A percentile compares a stretch with the other conserved stretches of the same genome.
Conservation (phyloP, 2,329 filamentous ascomycete species). For the Nannizziopsis barbatae region DNA sequence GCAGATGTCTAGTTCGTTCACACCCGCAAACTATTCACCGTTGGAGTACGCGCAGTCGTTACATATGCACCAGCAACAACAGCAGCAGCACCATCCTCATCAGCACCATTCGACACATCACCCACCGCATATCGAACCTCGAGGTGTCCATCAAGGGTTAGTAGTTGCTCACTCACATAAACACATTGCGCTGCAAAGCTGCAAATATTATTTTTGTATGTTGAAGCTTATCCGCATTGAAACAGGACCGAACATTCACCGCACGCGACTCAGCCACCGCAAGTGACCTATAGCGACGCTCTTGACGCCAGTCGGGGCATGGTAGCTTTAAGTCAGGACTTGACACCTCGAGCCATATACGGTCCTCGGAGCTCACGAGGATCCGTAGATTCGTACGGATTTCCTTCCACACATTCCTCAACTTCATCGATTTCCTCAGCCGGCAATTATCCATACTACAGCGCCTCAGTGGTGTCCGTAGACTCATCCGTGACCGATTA, state of each 20-base stretch:
- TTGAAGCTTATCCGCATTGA: neutral
- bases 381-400: constrained; percentile 80
- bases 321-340: constrained; percentile 87
- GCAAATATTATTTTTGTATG: neutral
- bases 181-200: neutral
- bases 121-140: constrained; percentile 33
- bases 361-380: constrained; percentile 56
- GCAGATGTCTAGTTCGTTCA: constrained; percentile 49
- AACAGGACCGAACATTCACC: constrained; percentile 27
- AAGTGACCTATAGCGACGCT: constrained; percentile 57
- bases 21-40: constrained; percentile 62
- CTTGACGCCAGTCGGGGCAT: constrained; percentile 89
- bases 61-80: constrained; percentile 37
- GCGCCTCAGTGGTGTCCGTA: constrained; percentile 56
- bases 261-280: constrained; percentile 41
- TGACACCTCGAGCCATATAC: constrained; percentile 81
- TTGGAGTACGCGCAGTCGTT: constrained; percentile 62
- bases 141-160: constrained; percentile 79
- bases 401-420: constrained; percentile 77
- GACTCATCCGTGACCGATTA: constrained; percentile 84
- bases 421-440: constrained; percentile 84
- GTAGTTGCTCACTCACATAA: constrained; percentile 33
- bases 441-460: constrained; percentile 76
- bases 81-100: constrained; percentile 42
- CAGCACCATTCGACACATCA: constrained; percentile 30